Evolutionary conservation across 495 filamentous ascomycete genomes (phyloP).

Genomic region (Penicillium silybi): DNA sequence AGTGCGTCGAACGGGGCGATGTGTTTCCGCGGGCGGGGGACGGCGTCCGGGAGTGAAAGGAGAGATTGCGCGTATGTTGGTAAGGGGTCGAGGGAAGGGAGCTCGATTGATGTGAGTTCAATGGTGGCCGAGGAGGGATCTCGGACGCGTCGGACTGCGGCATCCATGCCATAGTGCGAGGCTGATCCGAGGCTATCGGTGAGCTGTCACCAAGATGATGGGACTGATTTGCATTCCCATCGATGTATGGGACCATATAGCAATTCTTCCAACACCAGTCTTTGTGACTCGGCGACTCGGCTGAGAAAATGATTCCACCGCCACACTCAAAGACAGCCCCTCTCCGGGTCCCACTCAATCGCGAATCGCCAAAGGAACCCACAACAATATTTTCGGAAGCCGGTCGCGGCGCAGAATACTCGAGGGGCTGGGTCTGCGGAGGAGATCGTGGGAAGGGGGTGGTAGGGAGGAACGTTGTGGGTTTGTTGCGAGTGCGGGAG

Average conservation of each 20-base stretch:
- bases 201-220: conserved; percentile 38
- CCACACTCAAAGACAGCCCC: conserved; percentile 20
- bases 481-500: background rate
- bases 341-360: conserved; percentile 15
- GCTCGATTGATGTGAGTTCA: conserved; percentile 69
- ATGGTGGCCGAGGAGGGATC: conserved; percentile 37
- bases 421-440: background rate
- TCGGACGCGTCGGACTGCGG: conserved; percentile 36
- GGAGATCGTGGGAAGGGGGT: background rate
- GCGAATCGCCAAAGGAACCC: conserved; percentile 7
- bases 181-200: conserved; percentile 41
- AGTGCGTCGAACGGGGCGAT: conserved; percentile 86
- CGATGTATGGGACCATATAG: conserved; percentile 44
- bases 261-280: conserved; percentile 18
- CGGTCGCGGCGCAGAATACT: background rate
- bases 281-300: conserved; percentile 18
- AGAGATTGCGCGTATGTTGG: conserved; percentile 79
- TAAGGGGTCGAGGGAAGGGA: conserved; percentile 94
- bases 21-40: conserved; percentile 77
- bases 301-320: conserved; percentile 17
- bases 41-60: conserved; percentile 79
- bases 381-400: background rate
- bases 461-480: background rate
- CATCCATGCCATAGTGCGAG: conserved; percentile 42
- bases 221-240: conserved; percentile 43